A percentile compares a stretch with the other conserved stretches of the same genome.
These are phyloP conservation scores for Claviceps sorghi DNA, from an alignment of 2,329 filamentous ascomycete genomes.

Conservation along the genomic window DNA sequence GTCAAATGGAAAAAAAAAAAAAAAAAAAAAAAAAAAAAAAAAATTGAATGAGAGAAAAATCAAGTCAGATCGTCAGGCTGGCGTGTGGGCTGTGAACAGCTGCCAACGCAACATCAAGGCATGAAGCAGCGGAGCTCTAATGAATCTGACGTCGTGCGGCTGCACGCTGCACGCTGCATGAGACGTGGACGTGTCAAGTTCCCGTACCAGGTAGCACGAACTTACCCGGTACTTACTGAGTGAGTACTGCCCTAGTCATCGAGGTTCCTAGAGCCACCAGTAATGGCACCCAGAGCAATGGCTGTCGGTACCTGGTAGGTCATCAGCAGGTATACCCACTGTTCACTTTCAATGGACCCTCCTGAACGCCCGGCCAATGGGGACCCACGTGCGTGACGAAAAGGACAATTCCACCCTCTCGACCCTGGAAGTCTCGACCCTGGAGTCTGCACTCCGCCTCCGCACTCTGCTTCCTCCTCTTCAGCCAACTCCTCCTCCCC, in stretches of 20 bases:
- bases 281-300: too few species aligned
- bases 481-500: too few species aligned
- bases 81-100: background rate
- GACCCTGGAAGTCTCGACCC: background rate
- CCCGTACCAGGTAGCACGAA: background rate
- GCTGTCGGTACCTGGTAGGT: too few species aligned
- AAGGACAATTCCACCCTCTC: background rate
- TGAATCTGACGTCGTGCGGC: conserved; percentile 1
- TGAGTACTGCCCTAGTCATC: too few species aligned
- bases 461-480: background rate
- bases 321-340: background rate
- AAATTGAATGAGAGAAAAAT: background rate
- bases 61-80: background rate
- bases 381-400: background rate
- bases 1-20: background rate
- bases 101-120: background rate
- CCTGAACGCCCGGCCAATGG: background rate
- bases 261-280: too few species aligned
- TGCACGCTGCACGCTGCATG: background rate
- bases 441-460: background rate
- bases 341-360: background rate
- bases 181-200: conserved; percentile 1
- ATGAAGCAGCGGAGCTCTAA: background rate
- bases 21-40: too few species aligned
- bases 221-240: too few species aligned